Evolutionary conservation across 1,139 yeast genomes (phyloP), one percentile per base, ranked within the genome.

Genomic region (Nakaseomyces sp.): DNA sequence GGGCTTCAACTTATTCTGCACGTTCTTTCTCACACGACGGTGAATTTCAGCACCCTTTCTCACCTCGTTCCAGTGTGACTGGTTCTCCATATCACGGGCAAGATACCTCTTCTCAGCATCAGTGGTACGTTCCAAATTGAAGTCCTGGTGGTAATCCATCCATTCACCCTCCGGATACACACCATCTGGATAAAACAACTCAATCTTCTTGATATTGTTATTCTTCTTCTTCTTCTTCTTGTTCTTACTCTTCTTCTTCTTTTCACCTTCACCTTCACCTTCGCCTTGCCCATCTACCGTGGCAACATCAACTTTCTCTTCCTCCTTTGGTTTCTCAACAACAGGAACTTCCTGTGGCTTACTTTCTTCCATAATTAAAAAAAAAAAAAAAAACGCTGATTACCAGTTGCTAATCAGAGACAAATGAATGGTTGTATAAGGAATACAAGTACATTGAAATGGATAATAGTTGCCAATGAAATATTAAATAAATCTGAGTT

Each of bases 11-110:
- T 73, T 71, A 46, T 79, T 74, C 53, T 77, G 81, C 1, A 95
- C 87, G 63, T 84, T 79, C 51, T 77, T 78, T 57, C 98, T 79
- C 19, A 86, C 96, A 56, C 95, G 75, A 52, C 97, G 78, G 61
- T 91, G 98, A 44, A 88, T 83, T 65, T 91, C 99, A 0, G 97
- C 96, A 39, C 89, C 98, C 61, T 88, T 87, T 57, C 99, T 79
- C 67, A 88, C 81, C 52, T 89, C 96, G 53, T 88, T 83, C 84
- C 94, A 86, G 42, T 69, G 69, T 50, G 72, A 70, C 53, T 76
- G 73, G 50, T 72, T 69, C 59, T 79, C 85, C 31, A 46, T 40
- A 43, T 57, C 58, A 50, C 88, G 73, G 54, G 84, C 94, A 56
- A 81, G 65, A 54, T 85, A 81, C 52, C 96, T 73, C 63, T 79